phyloP scores from a whole-genome alignment of 352 stramenopile species.

The Heterotrichella gracilis region DNA sequence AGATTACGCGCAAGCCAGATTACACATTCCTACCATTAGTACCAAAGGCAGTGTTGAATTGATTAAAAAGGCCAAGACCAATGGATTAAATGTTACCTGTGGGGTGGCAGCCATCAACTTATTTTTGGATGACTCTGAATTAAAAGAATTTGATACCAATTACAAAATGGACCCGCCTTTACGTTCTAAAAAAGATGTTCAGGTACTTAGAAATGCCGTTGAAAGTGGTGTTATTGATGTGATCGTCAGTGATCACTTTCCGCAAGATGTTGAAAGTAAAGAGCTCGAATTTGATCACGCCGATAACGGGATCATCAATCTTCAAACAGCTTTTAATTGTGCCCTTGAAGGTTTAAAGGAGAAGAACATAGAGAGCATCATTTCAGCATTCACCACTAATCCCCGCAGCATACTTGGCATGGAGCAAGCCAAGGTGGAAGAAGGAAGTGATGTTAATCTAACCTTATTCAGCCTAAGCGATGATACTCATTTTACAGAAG shows the following conservation, averaged over 20 bases:
- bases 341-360: neutral
- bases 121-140: neutral
- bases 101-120: neutral
- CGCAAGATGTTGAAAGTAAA: slow-evolving; percentile 6
- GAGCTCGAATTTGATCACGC: neutral
- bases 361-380: neutral
- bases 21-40: neutral
- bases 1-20: neutral
- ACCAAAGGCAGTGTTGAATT: neutral
- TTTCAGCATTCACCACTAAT: neutral
- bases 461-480: neutral
- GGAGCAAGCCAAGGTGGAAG: neutral
- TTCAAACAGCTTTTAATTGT: neutral
- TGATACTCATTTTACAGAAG: neutral
- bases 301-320: neutral
- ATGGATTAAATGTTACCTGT: neutral
- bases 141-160: slow-evolving; percentile 9
- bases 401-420: neutral
- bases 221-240: neutral
- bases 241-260: neutral
- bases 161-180: neutral
- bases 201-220: neutral
- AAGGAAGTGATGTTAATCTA: neutral
- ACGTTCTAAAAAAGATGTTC: neutral
- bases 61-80: neutral